phyloP scores from a whole-genome alignment of 306 rosid genomes.

The Lathyrus sativus region DNA sequence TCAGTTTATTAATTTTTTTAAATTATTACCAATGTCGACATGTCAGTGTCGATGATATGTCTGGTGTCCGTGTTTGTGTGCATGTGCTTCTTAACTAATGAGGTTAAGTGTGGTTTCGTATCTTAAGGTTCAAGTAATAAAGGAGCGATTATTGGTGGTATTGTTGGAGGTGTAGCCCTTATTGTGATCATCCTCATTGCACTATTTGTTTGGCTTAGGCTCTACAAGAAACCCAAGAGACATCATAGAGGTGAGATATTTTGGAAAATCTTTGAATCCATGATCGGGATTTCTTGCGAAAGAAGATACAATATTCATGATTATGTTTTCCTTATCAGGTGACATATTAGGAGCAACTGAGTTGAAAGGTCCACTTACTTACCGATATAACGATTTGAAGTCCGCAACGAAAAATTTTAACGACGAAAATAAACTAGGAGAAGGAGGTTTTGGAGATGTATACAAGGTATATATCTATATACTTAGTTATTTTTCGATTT shows the following conservation, averaged over 20 bases:
- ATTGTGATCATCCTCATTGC: conserved; percentile 48
- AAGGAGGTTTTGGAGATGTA: conserved; percentile 77
- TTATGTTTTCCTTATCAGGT: conserved; percentile 38
- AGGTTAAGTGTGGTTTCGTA: conserved; percentile 4
- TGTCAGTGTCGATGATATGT: too few species aligned
- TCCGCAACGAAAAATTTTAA: conserved; percentile 61
- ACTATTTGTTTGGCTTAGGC: conserved; percentile 40
- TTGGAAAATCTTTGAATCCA: conserved; percentile 3
- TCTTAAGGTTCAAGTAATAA: conserved; percentile 51
- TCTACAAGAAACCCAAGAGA: conserved; percentile 43
- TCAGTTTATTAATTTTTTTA: too few species aligned
- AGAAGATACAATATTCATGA: conserved; percentile 7
- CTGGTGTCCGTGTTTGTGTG: too few species aligned
- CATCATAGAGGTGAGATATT: conserved; percentile 54
- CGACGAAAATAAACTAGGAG: conserved; percentile 66
- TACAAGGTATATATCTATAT: conserved; percentile 51
- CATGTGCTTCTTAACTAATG: too few species aligned
- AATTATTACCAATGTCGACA: too few species aligned
- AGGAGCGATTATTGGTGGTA: conserved; percentile 63
- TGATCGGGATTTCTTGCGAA: conserved; percentile 21
- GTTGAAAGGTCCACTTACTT: conserved; percentile 61
- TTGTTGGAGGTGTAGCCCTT: conserved; percentile 61
- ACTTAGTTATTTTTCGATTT: neutral
- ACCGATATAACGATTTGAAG: conserved; percentile 59
- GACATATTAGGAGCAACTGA: conserved; percentile 68